Percentiles rank a stretch among this genome's conserved stretches.
These are phyloP conservation scores for Epichloe coenophiala DNA, from an alignment of 2,329 filamentous ascomycete species.

Conservation along the genomic window DNA sequence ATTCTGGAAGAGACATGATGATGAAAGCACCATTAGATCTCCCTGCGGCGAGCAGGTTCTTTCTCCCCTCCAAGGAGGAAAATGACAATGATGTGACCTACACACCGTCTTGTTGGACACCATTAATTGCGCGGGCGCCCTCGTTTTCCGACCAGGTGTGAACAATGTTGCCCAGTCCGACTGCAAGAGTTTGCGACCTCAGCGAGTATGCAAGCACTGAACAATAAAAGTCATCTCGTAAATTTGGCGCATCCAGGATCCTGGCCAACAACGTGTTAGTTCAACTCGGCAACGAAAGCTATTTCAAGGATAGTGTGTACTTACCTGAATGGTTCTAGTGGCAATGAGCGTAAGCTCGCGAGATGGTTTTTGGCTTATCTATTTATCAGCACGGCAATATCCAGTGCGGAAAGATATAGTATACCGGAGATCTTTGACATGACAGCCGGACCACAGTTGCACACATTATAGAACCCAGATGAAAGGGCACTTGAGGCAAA, in stretches of 20 bases:
- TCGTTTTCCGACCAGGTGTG: constrained; percentile 78
- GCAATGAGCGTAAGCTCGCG: constrained; percentile 33
- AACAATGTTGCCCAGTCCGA: constrained; percentile 65
- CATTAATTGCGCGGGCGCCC: constrained; percentile 42
- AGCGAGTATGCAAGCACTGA: constrained; percentile 76
- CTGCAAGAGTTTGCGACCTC: constrained; percentile 62
- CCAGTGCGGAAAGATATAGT: background rate
- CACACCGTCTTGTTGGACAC: constrained; percentile 11
- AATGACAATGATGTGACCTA: constrained; percentile 81
- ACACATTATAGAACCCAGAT: background rate
- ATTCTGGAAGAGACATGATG: constrained; percentile 65
- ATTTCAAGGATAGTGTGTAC: constrained; percentile 12
- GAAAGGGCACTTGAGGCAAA: constrained; percentile 8
- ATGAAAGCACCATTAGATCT: constrained; percentile 63
- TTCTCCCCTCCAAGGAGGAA: constrained; percentile 62
- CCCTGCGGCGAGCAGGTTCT: constrained; percentile 73
- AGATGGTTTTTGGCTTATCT: constrained; percentile 1
- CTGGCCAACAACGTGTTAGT: constrained; percentile 21
- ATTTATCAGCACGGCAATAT: background rate
- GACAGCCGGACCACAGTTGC: background rate
- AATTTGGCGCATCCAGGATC: constrained; percentile 73
- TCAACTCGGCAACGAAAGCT: background rate
- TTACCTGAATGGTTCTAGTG: constrained; percentile 65
- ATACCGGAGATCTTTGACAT: background rate
- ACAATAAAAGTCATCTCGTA: constrained; percentile 96